These are phyloP conservation scores for Colletotrichum godetiae DNA, from an alignment of 2,329 filamentous ascomycete species.

Conservation along the genomic window DNA sequence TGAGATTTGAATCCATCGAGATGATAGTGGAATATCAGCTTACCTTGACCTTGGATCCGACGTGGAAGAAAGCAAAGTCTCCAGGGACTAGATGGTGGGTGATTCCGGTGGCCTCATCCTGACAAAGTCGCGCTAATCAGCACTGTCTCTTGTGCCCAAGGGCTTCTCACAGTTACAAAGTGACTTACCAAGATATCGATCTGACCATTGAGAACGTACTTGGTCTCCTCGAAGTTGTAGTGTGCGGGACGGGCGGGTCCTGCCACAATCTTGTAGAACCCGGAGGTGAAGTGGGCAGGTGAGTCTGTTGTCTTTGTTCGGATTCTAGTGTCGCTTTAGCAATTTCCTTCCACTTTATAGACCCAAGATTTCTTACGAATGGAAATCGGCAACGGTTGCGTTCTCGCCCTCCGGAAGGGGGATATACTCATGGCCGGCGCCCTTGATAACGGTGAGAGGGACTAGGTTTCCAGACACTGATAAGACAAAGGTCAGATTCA, in stretches of 20 bases:
- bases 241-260: constrained; percentile 24
- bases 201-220: constrained; percentile 40
- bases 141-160: neutral
- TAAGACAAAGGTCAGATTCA: no score
- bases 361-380: constrained; percentile 4
- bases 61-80: constrained; percentile 19
- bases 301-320: constrained; percentile 22
- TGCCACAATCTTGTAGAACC: constrained; percentile 33
- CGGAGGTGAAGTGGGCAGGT: constrained; percentile 2
- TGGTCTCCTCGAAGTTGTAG: constrained; percentile 43
- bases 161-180: no score
- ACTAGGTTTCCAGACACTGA: constrained; percentile 35
- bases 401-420: constrained; percentile 31
- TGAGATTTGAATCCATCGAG: neutral
- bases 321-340: neutral
- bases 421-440: constrained; percentile 30
- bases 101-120: constrained; percentile 13
- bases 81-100: constrained; percentile 11
- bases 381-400: constrained; percentile 32
- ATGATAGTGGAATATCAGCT: neutral
- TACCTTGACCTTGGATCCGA: constrained; percentile 14
- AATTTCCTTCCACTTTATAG: neutral
- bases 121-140: neutral
- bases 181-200: constrained; percentile 18
- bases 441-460: constrained; percentile 33